phyloP scores from a whole-genome alignment of 2,329 filamentous ascomycete species.

The Atkinsonella hypoxylon region DNA sequence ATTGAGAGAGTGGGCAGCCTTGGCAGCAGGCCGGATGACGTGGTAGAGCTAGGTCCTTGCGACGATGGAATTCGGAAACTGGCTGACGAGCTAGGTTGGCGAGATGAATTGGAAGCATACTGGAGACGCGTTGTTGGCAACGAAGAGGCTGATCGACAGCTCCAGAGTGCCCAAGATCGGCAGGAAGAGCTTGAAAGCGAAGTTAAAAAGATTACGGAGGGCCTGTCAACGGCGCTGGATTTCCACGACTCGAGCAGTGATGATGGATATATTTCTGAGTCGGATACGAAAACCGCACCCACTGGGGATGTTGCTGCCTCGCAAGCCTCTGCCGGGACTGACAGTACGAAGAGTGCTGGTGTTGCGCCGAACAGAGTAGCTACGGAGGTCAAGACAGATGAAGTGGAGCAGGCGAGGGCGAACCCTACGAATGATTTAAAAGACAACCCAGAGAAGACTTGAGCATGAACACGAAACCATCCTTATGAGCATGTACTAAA shows the following conservation, averaged over 20 bases:
- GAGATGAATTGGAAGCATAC: conserved; percentile 63
- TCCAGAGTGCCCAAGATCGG: conserved; percentile 18
- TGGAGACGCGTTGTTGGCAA: conserved; percentile 61
- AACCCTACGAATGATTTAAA: not conserved
- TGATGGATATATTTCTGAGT: not conserved
- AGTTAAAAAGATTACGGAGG: conserved; percentile 26
- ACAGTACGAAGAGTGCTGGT: not conserved
- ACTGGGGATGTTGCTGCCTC: not conserved
- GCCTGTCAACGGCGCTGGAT: conserved; percentile 22
- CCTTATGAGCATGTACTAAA: too few relatives aligned
- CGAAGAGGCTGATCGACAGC: conserved; percentile 40
- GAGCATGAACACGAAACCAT: too few relatives aligned
- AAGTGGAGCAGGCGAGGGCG: not conserved
- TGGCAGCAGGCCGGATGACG: conserved; percentile 70
- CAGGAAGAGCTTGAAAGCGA: conserved; percentile 30
- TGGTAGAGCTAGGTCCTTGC: conserved; percentile 70
- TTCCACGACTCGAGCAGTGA: conserved; percentile 14
- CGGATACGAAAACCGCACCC: too few relatives aligned
- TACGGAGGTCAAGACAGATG: not conserved
- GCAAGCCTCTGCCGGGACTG: not conserved
- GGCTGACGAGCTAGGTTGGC: conserved; percentile 73
- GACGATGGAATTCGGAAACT: conserved; percentile 70
- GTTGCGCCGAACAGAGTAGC: not conserved
- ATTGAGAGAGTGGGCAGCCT: conserved; percentile 70
- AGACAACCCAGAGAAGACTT: not conserved